Evolutionary conservation across 2,329 filamentous ascomycete genomes (phyloP).

Genomic region (Decorospora gaudefroyi): DNA sequence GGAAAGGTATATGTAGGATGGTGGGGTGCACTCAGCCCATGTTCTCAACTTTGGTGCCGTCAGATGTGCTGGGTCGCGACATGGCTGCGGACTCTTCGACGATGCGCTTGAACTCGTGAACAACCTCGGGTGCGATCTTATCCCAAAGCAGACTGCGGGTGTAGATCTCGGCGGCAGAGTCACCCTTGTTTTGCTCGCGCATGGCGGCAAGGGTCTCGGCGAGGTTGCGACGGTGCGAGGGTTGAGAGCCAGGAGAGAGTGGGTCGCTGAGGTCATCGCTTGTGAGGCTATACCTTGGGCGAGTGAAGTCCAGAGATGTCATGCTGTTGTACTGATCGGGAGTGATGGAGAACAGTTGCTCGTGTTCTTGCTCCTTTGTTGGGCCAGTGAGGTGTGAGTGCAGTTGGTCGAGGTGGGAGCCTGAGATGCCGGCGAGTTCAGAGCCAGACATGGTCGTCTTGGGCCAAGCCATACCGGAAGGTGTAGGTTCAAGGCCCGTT

Average conservation of each 20-base stretch:
- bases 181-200: constrained; percentile 70
- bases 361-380: constrained; percentile 81
- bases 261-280: constrained; percentile 51
- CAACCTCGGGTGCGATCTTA: constrained; percentile 87
- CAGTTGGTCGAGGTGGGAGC: constrained; percentile 45
- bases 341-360: constrained; percentile 85
- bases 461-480: constrained; percentile 46
- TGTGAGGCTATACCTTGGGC: constrained; percentile 53
- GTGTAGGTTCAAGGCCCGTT: constrained; percentile 46
- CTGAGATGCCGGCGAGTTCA: constrained; percentile 44
- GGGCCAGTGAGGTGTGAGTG: constrained; percentile 59
- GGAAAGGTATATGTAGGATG: constrained; percentile 19
- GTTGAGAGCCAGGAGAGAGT: constrained; percentile 46
- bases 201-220: constrained; percentile 80
- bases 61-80: constrained; percentile 43
- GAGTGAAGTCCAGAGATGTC: constrained; percentile 73
- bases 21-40: constrained; percentile 24
- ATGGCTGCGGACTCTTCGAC: constrained; percentile 70
- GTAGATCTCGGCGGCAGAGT: constrained; percentile 82
- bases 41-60: constrained; percentile 41
- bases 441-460: constrained; percentile 46
- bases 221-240: constrained; percentile 71
- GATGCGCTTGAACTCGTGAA: constrained; percentile 90
- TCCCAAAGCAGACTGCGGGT: constrained; percentile 93
- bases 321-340: constrained; percentile 87